Conservation (phyloP, 305 asterid genomes). For the Fraxinus albicans region DNA sequence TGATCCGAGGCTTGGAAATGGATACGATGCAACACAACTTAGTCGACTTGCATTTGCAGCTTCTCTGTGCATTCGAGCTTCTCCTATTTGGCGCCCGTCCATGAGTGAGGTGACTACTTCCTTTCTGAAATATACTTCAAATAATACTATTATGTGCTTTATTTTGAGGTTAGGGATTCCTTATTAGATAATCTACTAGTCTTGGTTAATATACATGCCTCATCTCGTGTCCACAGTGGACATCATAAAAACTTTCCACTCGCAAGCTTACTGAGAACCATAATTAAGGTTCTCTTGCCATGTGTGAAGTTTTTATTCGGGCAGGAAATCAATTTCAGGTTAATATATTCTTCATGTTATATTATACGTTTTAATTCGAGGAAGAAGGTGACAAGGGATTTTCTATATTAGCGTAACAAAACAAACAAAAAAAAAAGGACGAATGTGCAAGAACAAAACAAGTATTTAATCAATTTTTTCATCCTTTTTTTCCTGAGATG, state of each 20-base stretch:
- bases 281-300: too few relatives aligned
- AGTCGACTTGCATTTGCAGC: slow-evolving; percentile 67
- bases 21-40: slow-evolving; percentile 55
- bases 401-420: not conserved
- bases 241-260: not conserved
- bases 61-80: slow-evolving; percentile 79
- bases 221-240: not conserved
- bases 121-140: not conserved
- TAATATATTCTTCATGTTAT: not conserved
- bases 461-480: not conserved
- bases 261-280: not conserved
- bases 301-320: not conserved
- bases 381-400: not conserved
- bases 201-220: not conserved
- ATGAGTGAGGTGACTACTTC: slow-evolving; percentile 68
- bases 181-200: too few relatives aligned
- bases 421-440: not conserved
- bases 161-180: not conserved
- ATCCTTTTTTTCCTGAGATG: not conserved
- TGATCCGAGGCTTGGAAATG: slow-evolving; percentile 69
- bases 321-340: not conserved
- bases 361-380: not conserved
- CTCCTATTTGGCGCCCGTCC: slow-evolving; percentile 83
- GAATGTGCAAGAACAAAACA: not conserved
- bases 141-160: not conserved